Conservation (phyloP, 2,329 filamentous ascomycete genomes). For the Tolypocladium guangdongense region DNA sequence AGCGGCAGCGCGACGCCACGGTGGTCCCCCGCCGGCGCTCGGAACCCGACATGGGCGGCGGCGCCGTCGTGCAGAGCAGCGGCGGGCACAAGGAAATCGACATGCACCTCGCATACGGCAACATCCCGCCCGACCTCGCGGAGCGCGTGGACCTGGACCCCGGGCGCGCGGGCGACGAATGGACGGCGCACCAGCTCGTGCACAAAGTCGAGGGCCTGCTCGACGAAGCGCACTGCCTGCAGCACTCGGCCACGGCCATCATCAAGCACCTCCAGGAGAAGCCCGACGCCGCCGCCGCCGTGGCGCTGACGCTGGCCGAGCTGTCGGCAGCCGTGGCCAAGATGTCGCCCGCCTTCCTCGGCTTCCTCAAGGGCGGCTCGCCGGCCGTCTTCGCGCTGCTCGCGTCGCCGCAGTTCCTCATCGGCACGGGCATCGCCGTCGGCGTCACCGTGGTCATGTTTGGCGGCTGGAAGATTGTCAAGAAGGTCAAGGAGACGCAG, state of each 20-base stretch:
- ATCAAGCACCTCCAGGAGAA: constrained; percentile 61
- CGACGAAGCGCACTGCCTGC: constrained; percentile 79
- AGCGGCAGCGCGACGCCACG: constrained; percentile 5
- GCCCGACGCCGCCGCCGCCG: constrained; percentile 85
- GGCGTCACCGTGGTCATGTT: constrained; percentile 95
- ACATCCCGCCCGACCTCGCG: constrained; percentile 59
- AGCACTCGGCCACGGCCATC: constrained; percentile 71
- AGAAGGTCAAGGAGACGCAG: constrained; percentile 53
- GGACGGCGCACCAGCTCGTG: constrained; percentile 47
- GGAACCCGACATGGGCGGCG: constrained; percentile 22
- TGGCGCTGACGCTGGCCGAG: constrained; percentile 85
- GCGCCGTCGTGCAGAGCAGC: constrained; percentile 6
- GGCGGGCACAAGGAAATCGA: constrained; percentile 50
- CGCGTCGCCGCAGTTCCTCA: constrained; percentile 85
- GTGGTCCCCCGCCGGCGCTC: constrained; percentile 26
- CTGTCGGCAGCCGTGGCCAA: constrained; percentile 74
- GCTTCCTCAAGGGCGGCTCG: constrained; percentile 65
- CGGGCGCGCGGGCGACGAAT: constrained; percentile 43
- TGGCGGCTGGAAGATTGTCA: constrained; percentile 94
- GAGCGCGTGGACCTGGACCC: constrained; percentile 35
- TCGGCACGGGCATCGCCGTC: constrained; percentile 78
- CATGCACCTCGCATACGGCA: constrained; percentile 86
- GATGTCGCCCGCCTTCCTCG: constrained; percentile 71
- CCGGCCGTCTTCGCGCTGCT: constrained; percentile 81
- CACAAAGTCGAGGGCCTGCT: constrained; percentile 65